Conservation (phyloP, 331 rosid genomes). For the Arachis monticola region DNA sequence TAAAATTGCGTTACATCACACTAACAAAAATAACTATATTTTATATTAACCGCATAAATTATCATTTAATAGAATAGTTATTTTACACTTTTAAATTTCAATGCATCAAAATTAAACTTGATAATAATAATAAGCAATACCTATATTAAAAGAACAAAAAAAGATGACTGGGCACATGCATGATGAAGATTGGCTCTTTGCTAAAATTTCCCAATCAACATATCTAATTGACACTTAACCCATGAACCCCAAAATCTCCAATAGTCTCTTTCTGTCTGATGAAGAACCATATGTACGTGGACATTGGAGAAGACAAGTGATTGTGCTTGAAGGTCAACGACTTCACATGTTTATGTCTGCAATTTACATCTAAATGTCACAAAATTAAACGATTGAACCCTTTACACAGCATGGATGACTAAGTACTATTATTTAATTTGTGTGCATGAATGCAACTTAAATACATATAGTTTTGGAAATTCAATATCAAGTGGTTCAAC, state of each 20-base stretch:
- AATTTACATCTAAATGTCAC: slow-evolving; percentile 42
- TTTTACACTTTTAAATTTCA: no score
- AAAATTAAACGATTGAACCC: neutral
- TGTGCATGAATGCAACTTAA: slow-evolving; percentile 17
- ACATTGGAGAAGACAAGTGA: neutral
- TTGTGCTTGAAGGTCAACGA: slow-evolving; percentile 32
- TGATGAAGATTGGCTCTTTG: neutral
- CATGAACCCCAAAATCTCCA: slow-evolving; percentile 10
- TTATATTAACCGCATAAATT: no score
- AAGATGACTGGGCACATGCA: neutral
- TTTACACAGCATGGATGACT: neutral
- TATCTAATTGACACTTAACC: slow-evolving; percentile 11
- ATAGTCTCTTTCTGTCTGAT: slow-evolving; percentile 41
- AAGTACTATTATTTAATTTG: neutral
- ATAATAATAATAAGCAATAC: no score
- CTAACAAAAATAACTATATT: no score
- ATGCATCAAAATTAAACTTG: no score
- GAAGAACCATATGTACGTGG: slow-evolving; percentile 35
- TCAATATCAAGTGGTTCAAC: neutral
- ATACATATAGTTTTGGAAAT: neutral
- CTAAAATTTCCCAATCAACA: neutral
- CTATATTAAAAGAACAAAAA: neutral
- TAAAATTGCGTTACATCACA: no score
- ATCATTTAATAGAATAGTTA: no score
- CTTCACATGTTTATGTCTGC: slow-evolving; percentile 45